A percentile compares a stretch with the other conserved stretches of the same genome.
Evolutionary conservation across 345 rosid genomes (phyloP).

Genomic region (Boechera retrofracta): DNA sequence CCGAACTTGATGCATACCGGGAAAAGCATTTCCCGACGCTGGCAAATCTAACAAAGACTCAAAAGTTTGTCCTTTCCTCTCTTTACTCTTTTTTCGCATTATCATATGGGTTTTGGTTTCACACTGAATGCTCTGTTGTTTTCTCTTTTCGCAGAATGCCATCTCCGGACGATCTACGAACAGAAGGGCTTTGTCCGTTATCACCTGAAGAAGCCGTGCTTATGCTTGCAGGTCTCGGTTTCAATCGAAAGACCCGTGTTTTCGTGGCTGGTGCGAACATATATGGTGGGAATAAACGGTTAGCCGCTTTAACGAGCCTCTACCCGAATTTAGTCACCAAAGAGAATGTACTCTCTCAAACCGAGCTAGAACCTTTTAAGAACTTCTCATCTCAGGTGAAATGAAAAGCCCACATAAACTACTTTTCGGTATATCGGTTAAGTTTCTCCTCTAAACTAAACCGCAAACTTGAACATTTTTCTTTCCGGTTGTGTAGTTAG

Average conservation of each 20-base stretch:
- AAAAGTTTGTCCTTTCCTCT: slow-evolving; percentile 51
- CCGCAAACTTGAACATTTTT: not conserved
- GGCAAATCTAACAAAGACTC: slow-evolving; percentile 60
- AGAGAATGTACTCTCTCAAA: slow-evolving; percentile 79
- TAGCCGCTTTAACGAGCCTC: slow-evolving; percentile 74
- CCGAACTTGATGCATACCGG: slow-evolving; percentile 80
- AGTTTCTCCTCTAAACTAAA: not conserved
- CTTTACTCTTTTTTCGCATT: not conserved
- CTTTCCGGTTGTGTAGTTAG: slow-evolving; percentile 58
- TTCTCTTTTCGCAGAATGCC: slow-evolving; percentile 61
- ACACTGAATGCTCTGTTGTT: not conserved
- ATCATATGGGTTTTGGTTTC: not conserved
- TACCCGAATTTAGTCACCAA: slow-evolving; percentile 90
- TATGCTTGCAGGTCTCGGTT: slow-evolving; percentile 95
- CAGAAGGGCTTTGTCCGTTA: slow-evolving; percentile 90
- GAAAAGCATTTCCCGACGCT: slow-evolving; percentile 88
- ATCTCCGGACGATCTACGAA: slow-evolving; percentile 67
- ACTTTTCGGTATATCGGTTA: not conserved
- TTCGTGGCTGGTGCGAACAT: slow-evolving; percentile 91
- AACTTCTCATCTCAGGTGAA: slow-evolving; percentile 93
- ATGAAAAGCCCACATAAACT: not conserved
- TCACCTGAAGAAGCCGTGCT: slow-evolving; percentile 95
- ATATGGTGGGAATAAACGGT: slow-evolving; percentile 72
- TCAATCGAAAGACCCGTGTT: slow-evolving; percentile 73
- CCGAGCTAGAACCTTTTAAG: slow-evolving; percentile 79